phyloP scores from a whole-genome alignment of 345 rosid species.

The Sonneratia caseolaris region DNA sequence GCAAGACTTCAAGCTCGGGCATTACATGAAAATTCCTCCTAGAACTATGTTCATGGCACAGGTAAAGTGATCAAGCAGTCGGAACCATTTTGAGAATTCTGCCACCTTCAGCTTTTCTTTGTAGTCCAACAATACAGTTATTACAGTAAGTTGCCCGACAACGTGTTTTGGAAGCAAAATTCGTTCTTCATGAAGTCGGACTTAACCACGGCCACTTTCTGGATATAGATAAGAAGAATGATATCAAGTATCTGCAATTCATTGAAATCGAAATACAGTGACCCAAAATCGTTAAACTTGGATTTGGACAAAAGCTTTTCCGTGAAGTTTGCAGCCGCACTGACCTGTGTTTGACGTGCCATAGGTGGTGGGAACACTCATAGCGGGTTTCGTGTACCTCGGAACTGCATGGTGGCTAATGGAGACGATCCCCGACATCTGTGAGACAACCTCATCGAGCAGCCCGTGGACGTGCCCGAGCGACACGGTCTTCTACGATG shows the following conservation, averaged over 20 bases:
- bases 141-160: no score
- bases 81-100: neutral
- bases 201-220: no score
- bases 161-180: neutral
- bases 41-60: slow-evolving; percentile 98
- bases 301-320: no score
- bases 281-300: no score
- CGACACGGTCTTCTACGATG: slow-evolving; percentile 85
- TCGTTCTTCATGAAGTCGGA: no score
- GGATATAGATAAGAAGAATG: no score
- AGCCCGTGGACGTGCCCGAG: slow-evolving; percentile 88
- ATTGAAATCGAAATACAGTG: no score
- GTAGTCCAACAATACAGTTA: no score
- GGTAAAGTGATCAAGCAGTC: slow-evolving; percentile 19
- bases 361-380: slow-evolving; percentile 76
- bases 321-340: neutral
- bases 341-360: neutral
- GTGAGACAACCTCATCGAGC: slow-evolving; percentile 48
- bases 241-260: no score
- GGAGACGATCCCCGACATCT: slow-evolving; percentile 78
- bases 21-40: slow-evolving; percentile 97
- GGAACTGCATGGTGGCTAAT: slow-evolving; percentile 96
- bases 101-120: no score
- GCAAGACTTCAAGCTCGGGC: slow-evolving; percentile 97
- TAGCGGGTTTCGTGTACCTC: slow-evolving; percentile 73